These are phyloP conservation scores for Dendrocalamus latiflorus DNA, from an alignment of 202 grass and related monocot genomes.

Conservation along the genomic window DNA sequence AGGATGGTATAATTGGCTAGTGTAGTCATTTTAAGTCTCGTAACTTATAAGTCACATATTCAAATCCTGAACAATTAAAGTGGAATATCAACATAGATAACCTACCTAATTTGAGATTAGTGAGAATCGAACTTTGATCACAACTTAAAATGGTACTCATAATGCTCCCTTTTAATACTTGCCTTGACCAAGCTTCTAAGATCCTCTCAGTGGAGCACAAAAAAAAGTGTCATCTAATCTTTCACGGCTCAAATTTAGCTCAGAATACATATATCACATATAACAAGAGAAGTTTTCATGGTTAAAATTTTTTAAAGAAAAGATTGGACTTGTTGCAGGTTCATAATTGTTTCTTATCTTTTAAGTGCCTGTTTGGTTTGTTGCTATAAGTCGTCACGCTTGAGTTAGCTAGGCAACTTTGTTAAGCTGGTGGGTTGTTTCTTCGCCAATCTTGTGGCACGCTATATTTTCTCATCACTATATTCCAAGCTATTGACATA, in stretches of 20 bases:
- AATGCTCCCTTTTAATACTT: constrained; percentile 29
- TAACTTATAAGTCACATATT: too few relatives aligned
- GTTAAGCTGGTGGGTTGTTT: not conserved
- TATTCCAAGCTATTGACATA: not conserved
- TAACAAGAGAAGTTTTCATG: too few relatives aligned
- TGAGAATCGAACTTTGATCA: too few relatives aligned
- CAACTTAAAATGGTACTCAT: not conserved
- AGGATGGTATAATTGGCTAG: too few relatives aligned
- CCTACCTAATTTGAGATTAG: too few relatives aligned
- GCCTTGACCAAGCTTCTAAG: too few relatives aligned
- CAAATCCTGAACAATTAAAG: too few relatives aligned
- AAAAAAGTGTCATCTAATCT: not conserved
- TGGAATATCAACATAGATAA: too few relatives aligned
- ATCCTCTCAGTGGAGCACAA: not conserved
- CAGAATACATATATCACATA: not conserved
- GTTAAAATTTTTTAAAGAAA: too few relatives aligned
- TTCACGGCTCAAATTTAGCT: not conserved
- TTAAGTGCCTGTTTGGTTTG: not conserved
- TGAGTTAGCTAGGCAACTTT: not conserved
- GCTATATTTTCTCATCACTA: not conserved
- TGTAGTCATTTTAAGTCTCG: too few relatives aligned
- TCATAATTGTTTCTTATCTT: not conserved
- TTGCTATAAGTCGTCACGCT: not conserved
- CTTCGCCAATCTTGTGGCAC: not conserved
- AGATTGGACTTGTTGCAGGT: not conserved